Percentiles rank a stretch among this genome's conserved stretches.
Evolutionary conservation across 2,329 filamentous ascomycete genomes (phyloP).

Genomic region (Aspergillus flavus): DNA sequence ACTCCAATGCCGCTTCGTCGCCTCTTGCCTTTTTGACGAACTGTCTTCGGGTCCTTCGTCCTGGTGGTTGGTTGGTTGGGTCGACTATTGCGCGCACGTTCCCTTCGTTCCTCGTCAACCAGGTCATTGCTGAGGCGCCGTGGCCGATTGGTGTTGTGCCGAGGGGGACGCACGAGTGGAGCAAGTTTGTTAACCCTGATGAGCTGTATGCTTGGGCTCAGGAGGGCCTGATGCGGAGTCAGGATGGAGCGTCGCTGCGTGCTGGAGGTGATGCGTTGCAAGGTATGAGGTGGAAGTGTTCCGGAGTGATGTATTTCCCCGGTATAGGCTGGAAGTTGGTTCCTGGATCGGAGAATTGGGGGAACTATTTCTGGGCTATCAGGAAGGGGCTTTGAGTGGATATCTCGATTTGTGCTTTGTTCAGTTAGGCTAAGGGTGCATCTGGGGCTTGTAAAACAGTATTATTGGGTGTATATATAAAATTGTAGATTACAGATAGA

Average conservation of each 20-base stretch:
- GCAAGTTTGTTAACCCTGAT: constrained; percentile 86
- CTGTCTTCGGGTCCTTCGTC: constrained; percentile 67
- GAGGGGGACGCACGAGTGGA: constrained; percentile 92
- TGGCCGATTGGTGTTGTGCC: constrained; percentile 76
- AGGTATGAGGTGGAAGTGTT: constrained; percentile 61
- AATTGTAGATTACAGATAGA: not conserved
- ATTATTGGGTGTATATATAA: not conserved
- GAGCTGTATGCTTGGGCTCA: constrained; percentile 58
- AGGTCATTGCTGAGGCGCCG: constrained; percentile 82
- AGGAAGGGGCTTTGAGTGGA: constrained; percentile 52
- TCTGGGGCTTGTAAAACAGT: not conserved
- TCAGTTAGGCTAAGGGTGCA: constrained; percentile 40
- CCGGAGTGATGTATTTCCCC: constrained; percentile 89
- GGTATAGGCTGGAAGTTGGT: constrained; percentile 88
- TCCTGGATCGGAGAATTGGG: constrained; percentile 76
- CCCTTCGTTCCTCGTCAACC: constrained; percentile 89
- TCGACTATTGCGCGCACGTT: constrained; percentile 91
- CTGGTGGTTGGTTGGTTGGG: constrained; percentile 89
- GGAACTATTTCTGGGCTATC: constrained; percentile 96
- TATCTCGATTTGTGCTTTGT: constrained; percentile 30
- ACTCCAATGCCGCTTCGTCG: constrained; percentile 76
- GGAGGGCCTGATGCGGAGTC: constrained; percentile 55
- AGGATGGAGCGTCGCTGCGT: constrained; percentile 26
- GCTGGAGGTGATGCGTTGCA: constrained; percentile 31
- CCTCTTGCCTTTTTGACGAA: constrained; percentile 66